Conservation (phyloP, 1,284 basidiomycete species). For the Pholiota adiposa region DNA sequence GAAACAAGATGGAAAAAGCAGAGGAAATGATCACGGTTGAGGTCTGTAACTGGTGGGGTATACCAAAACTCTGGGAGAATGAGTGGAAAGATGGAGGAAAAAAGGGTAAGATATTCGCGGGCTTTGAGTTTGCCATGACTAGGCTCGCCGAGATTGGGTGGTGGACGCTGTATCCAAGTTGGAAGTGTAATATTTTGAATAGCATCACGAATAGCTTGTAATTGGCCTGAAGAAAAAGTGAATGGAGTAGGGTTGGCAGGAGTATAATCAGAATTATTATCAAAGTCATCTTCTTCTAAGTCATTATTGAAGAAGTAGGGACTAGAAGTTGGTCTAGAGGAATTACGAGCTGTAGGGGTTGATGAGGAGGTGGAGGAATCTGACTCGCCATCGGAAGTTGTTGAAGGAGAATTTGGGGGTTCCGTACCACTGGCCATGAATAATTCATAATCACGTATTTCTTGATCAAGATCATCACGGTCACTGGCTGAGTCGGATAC, state of each 20-base stretch:
- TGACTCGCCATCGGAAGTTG: too few relatives aligned
- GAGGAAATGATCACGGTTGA: slow-evolving; percentile 7
- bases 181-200: slow-evolving; percentile 30
- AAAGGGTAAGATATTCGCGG: slow-evolving; percentile 34
- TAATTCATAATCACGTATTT: too few relatives aligned
- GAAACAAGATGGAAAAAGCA: slow-evolving; percentile 34
- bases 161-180: slow-evolving; percentile 33
- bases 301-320: neutral
- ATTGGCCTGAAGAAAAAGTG: too few relatives aligned
- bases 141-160: slow-evolving; percentile 38
- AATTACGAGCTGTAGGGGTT: neutral
- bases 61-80: slow-evolving; percentile 36
- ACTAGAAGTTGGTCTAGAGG: neutral
- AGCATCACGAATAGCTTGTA: slow-evolving; percentile 27
- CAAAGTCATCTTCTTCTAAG: neutral
- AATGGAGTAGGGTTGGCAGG: neutral
- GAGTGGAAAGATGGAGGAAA: slow-evolving; percentile 34
- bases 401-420: neutral
- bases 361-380: neutral
- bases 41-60: neutral
- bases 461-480: neutral
- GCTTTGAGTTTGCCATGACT: slow-evolving; percentile 42
- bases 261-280: neutral
- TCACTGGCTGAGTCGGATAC: neutral
- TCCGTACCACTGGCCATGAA: neutral